These are phyloP conservation scores for Candida freyschussii DNA, from an alignment of 1,139 yeast species.

Conservation along the genomic window DNA sequence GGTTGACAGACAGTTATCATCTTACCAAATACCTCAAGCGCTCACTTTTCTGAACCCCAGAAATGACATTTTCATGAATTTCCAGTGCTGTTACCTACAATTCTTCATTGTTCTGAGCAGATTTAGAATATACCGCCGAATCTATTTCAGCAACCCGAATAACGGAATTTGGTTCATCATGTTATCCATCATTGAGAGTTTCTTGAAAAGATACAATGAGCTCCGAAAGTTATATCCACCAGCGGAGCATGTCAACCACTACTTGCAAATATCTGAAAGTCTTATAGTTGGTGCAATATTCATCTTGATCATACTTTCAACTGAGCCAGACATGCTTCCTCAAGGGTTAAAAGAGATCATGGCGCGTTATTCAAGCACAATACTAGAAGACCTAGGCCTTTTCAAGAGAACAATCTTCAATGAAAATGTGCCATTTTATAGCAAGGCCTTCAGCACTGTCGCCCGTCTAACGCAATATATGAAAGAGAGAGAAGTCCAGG, in stretches of 20 bases:
- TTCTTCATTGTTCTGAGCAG: slow-evolving; percentile 13
- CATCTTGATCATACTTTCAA: slow-evolving; percentile 11
- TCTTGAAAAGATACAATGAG: slow-evolving; percentile 17
- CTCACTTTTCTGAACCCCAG: slow-evolving; percentile 15
- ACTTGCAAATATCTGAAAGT: slow-evolving; percentile 13
- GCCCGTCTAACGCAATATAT: slow-evolving; percentile 4
- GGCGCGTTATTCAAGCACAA: slow-evolving; percentile 8
- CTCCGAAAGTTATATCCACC: slow-evolving; percentile 15
- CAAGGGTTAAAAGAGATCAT: slow-evolving; percentile 11
- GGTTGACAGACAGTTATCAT: slow-evolving; percentile 19
- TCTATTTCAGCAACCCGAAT: slow-evolving; percentile 12
- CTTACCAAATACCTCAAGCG: slow-evolving; percentile 14
- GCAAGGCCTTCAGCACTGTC: slow-evolving; percentile 11
- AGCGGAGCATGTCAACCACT: slow-evolving; percentile 12
- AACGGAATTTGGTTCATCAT: slow-evolving; percentile 19
- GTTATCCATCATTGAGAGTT: slow-evolving; percentile 19
- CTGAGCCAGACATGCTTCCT: slow-evolving; percentile 14
- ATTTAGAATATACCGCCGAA: slow-evolving; percentile 15
- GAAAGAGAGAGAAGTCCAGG: slow-evolving; percentile 3
- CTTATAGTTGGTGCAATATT: slow-evolving; percentile 13
- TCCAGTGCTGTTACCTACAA: slow-evolving; percentile 19
- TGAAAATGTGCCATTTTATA: slow-evolving; percentile 17
- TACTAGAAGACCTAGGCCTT: slow-evolving; percentile 12
- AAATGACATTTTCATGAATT: slow-evolving; percentile 13
- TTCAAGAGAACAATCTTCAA: slow-evolving; percentile 13